Evolutionary conservation across 176 grass and related monocot genomes (phyloP), one percentile per base, ranked within the genome.

Genomic region (Cymbopogon citratus): DNA sequence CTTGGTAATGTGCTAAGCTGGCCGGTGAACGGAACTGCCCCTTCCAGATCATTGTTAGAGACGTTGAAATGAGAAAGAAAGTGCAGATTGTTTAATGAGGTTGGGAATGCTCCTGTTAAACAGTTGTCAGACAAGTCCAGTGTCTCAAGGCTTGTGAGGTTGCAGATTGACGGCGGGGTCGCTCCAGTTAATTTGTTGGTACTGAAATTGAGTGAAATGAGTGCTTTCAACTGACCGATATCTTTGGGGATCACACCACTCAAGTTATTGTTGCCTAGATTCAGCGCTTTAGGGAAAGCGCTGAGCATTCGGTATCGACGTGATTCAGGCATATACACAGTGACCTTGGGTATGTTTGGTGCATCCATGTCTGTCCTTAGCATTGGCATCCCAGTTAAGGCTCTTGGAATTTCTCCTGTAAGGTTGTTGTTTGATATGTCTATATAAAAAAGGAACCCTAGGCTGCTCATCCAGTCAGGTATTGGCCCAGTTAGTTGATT

Each of bases 371-470:
- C 52, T 52, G 77, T 63, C 25, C 8, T 14, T 9, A 77, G 74
- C 77, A 78, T 71, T 71, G 63, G 31, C 72, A 86, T 86, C 0
- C 44, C 45, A n/a, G 63, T 73, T 14, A 90, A 33, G 19, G 78
- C 24, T 14, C 5, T 23, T 3, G 84, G 84, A 27, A 90, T 78
- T 59, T 60, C 23, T 11, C 88, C 88, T 12, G 5, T 66, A 31
- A 90, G 34, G n/a, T 11, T 71, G 51, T 87, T 90, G 27, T 69
- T 69, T 43, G 88, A 79, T 73, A 87, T 33, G 18, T 85, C 46
- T 36, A 89, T 16, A 62, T 49, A 46, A 62, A 81, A 85, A 6
- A 89, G 81, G 6, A 14, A 38, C 46, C 46, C 46, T 5, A 51
- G 70, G 24, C 1, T 81, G 19, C 15, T 76, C 6, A 89, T 76